Percentiles rank a stretch among this genome's conserved stretches.
phyloP scores from a whole-genome alignment of 2,329 filamentous ascomycete genomes.

The Tolypocladium ophioglossoides region DNA sequence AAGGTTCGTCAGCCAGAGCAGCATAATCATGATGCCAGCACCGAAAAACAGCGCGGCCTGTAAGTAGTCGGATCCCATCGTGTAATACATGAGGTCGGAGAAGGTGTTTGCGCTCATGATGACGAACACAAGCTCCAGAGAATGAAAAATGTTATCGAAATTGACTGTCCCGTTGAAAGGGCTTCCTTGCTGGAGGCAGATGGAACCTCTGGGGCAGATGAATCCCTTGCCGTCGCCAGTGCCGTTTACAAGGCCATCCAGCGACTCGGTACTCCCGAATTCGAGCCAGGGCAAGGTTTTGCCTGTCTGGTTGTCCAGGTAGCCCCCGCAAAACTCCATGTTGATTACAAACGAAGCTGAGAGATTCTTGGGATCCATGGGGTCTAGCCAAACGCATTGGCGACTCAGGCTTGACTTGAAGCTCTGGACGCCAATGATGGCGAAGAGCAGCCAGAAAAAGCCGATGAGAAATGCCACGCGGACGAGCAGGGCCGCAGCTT shows the following conservation, averaged over 20 bases:
- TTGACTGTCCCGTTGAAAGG: slow-evolving; percentile 80
- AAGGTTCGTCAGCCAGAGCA: slow-evolving; percentile 92
- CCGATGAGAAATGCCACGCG: slow-evolving; percentile 89
- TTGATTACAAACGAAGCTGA: slow-evolving; percentile 48
- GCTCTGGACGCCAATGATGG: slow-evolving; percentile 91
- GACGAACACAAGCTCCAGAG: slow-evolving; percentile 88
- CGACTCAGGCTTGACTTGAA: slow-evolving; percentile 78
- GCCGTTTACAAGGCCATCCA: slow-evolving; percentile 39
- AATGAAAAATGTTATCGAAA: slow-evolving; percentile 91
- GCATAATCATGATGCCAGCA: slow-evolving; percentile 76
- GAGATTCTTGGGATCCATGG: slow-evolving; percentile 42
- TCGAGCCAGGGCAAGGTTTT: slow-evolving; percentile 55
- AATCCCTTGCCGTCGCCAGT: slow-evolving; percentile 63
- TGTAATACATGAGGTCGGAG: slow-evolving; percentile 87
- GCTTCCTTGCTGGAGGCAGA: slow-evolving; percentile 69
- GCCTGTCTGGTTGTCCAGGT: slow-evolving; percentile 52
- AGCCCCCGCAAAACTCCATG: slow-evolving; percentile 78
- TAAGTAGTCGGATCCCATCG: slow-evolving; percentile 84
- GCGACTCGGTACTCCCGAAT: slow-evolving; percentile 21
- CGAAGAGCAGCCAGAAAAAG: slow-evolving; percentile 97
- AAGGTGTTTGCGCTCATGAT: slow-evolving; percentile 99
- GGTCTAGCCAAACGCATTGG: slow-evolving; percentile 69
- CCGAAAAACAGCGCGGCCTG: slow-evolving; percentile 70
- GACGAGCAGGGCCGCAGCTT: slow-evolving; percentile 81
- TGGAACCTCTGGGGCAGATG: slow-evolving; percentile 72